phyloP scores from a whole-genome alignment of 1,284 basidiomycete genomes.

The Athelia psychrophila region DNA sequence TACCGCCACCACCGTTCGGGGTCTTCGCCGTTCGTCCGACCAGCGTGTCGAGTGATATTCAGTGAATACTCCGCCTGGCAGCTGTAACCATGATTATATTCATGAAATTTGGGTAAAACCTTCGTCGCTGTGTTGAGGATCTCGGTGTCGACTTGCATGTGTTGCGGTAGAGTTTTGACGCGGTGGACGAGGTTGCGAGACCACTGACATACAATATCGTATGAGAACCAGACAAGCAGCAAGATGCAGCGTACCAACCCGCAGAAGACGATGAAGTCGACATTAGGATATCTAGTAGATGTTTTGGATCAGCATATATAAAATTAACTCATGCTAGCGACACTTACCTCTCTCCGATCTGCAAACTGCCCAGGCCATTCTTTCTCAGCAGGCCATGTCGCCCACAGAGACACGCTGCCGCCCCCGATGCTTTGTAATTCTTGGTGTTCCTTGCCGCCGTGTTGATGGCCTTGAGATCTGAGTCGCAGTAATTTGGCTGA shows the following conservation, averaged over 20 bases:
- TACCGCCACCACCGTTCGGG: conserved; percentile 12
- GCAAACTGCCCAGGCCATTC: conserved; percentile 14
- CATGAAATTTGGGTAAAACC: conserved; percentile 8
- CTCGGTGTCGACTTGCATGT: background rate
- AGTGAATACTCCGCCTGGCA: conserved; percentile 10
- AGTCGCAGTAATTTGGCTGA: background rate
- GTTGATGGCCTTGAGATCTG: background rate
- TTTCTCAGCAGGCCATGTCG: conserved; percentile 8
- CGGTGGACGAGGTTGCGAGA: conserved; percentile 6
- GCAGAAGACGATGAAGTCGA: conserved; percentile 12
- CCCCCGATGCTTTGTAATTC: background rate
- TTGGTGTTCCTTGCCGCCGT: background rate
- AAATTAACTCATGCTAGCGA: conserved; percentile 7
- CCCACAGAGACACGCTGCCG: background rate
- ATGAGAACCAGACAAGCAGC: conserved; percentile 5
- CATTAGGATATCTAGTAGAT: conserved; percentile 15
- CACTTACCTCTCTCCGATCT: conserved; percentile 19
- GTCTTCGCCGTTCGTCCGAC: conserved; percentile 11
- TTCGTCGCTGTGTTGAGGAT: background rate
- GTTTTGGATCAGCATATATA: no score
- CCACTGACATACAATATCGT: conserved; percentile 17
- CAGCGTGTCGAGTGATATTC: conserved; percentile 9
- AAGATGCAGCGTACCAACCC: background rate
- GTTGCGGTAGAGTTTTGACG: background rate
- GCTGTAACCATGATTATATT: conserved; percentile 1